A percentile compares a stretch with the other conserved stretches of the same genome.
Evolutionary conservation across 108 stramenopile genomes (phyloP).

Genomic region (Ochromonas danica): DNA sequence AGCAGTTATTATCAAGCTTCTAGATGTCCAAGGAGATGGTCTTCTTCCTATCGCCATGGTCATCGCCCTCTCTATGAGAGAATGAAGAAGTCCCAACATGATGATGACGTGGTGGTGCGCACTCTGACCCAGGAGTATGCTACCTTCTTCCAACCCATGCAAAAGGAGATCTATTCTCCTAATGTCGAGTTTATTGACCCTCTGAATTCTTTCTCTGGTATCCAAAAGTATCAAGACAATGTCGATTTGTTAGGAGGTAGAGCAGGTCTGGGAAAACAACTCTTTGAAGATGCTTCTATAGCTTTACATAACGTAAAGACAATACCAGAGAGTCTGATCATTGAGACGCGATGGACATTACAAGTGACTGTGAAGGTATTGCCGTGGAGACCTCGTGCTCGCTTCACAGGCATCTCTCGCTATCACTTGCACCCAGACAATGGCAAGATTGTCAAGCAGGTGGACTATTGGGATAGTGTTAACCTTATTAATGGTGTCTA

Average conservation of each 20-base stretch:
- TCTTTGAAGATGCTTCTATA: constrained; percentile 84
- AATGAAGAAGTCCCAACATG: no score
- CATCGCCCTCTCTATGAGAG: no score
- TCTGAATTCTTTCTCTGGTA: constrained; percentile 72
- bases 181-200: constrained; percentile 68
- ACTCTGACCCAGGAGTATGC: constrained; percentile 76
- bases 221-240: constrained; percentile 76
- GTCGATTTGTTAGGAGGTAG: constrained; percentile 86
- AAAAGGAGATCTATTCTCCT: constrained; percentile 69
- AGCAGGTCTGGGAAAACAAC: constrained; percentile 71
- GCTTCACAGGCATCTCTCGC: constrained; percentile 86
- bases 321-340: constrained; percentile 47
- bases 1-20: no score
- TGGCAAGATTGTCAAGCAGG: constrained; percentile 66
- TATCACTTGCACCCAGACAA: constrained; percentile 64
- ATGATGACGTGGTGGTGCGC: no score
- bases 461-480: constrained; percentile 91
- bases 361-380: constrained; percentile 70
- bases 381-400: constrained; percentile 83
- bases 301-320: constrained; percentile 72
- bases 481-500: constrained; percentile 57
- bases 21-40: no score
- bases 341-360: constrained; percentile 86
- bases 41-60: no score
- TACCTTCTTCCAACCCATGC: constrained; percentile 87